Percentiles rank a stretch among this genome's conserved stretches.
Evolutionary conservation across 345 rosid genomes (phyloP).

Genomic region (Chamaenerion angustifolium): DNA sequence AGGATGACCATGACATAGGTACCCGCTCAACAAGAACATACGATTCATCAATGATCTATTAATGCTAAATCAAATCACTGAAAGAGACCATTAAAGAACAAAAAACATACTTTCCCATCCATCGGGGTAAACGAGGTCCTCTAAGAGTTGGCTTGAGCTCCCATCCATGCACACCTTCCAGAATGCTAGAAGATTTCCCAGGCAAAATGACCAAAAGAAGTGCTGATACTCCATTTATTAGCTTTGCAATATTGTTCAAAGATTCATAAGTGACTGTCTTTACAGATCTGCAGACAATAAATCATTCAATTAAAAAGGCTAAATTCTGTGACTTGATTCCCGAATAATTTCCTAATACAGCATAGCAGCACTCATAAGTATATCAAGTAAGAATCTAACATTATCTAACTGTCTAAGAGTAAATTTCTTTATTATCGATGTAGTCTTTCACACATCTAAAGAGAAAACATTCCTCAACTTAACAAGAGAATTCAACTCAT

Average conservation of each 20-base stretch:
- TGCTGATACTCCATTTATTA: conserved; percentile 83
- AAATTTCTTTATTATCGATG: too few species aligned
- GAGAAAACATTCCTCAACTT: background rate
- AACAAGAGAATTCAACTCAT: background rate
- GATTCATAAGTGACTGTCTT: conserved; percentile 85
- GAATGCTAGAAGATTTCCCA: conserved; percentile 49
- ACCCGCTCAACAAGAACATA: too few species aligned
- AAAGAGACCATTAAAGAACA: background rate
- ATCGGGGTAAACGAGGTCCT: conserved; percentile 84
- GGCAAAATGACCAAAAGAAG: conserved; percentile 60
- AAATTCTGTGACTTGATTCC: background rate
- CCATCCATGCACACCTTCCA: conserved; percentile 95
- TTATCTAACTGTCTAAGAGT: too few species aligned
- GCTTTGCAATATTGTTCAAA: conserved; percentile 61
- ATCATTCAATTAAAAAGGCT: conserved; percentile 10
- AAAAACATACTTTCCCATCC: conserved; percentile 79
- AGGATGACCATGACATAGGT: too few species aligned
- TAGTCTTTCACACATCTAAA: too few species aligned
- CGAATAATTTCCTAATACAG: background rate
- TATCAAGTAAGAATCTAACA: too few species aligned
- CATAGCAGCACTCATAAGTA: background rate
- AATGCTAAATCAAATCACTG: too few species aligned
- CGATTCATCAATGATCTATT: too few species aligned
- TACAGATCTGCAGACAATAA: conserved; percentile 63
- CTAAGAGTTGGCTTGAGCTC: conserved; percentile 85